These are phyloP conservation scores for Phyllosticta citribraziliensis DNA, from an alignment of 2,329 filamentous ascomycete genomes.

Conservation along the genomic window DNA sequence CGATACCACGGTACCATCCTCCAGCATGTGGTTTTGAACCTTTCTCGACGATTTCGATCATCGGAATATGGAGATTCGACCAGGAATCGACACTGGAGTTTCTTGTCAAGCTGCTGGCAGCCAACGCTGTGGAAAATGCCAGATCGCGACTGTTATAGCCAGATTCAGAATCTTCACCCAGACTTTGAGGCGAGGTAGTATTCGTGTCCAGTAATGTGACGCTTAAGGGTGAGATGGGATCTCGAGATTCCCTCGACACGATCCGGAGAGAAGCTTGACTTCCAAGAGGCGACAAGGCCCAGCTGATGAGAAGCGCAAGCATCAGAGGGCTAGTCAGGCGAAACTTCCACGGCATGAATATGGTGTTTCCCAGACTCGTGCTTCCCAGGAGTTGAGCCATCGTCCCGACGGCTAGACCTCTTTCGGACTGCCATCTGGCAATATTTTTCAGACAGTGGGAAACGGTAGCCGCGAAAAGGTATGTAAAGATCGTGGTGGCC, in stretches of 20 bases:
- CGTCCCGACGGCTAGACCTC: not conserved
- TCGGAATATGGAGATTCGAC: too few species aligned
- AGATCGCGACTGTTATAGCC: too few species aligned
- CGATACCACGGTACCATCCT: too few species aligned
- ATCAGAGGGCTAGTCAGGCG: not conserved
- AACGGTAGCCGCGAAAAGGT: not conserved
- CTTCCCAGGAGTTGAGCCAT: not conserved
- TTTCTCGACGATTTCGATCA: too few species aligned
- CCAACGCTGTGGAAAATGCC: not conserved
- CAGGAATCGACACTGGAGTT: not conserved
- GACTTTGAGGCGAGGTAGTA: too few species aligned
- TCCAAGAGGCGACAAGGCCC: not conserved
- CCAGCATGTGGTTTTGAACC: too few species aligned
- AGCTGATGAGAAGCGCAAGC: not conserved
- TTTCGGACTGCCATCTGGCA: not conserved
- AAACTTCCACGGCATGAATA: not conserved
- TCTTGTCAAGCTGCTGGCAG: not conserved
- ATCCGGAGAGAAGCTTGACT: not conserved
- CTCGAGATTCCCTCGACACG: not conserved
- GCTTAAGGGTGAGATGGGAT: not conserved
- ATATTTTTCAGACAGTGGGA: not conserved
- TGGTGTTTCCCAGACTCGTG: not conserved
- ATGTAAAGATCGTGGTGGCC: not conserved
- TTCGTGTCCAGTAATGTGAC: too few species aligned
- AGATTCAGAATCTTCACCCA: too few species aligned